Percentiles rank a stretch among this genome's conserved stretches.
phyloP scores from a whole-genome alignment of 1,284 basidiomycete species.

The Jaminaea rosea region DNA sequence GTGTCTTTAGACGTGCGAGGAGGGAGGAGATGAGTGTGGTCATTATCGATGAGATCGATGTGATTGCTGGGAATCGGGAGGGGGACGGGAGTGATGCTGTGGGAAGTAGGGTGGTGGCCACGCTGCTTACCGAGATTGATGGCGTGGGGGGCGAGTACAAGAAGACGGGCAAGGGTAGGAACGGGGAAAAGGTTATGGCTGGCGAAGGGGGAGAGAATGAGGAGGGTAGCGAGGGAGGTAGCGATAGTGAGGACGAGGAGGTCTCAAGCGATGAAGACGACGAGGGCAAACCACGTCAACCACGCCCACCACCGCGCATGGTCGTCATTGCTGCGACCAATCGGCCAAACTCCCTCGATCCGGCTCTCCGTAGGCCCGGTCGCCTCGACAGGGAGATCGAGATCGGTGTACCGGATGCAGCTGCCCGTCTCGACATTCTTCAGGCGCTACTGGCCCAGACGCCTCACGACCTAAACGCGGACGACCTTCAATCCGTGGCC shows the following conservation, averaged over 20 bases:
- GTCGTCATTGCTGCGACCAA: slow-evolving; percentile 97
- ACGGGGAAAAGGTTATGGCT: too few relatives aligned
- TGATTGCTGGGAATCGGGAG: slow-evolving; percentile 52
- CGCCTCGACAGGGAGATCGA: slow-evolving; percentile 95
- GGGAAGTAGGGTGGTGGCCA: slow-evolving; percentile 89
- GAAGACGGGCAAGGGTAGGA: slow-evolving; percentile 20
- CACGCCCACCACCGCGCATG: too few relatives aligned
- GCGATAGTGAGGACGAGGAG: slow-evolving; percentile 4
- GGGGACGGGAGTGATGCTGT: slow-evolving; percentile 57
- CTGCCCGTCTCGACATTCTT: slow-evolving; percentile 73
- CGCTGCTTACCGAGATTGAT: slow-evolving; percentile 86
- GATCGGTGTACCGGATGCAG: slow-evolving; percentile 85
- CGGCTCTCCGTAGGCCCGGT: slow-evolving; percentile 83
- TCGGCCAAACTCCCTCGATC: slow-evolving; percentile 92
- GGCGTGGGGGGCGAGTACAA: slow-evolving; percentile 57
- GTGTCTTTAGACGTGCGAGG: slow-evolving; percentile 77
- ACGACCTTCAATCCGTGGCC: slow-evolving; percentile 62
- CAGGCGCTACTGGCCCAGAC: slow-evolving; percentile 69
- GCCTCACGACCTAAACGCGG: slow-evolving; percentile 62
- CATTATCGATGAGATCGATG: slow-evolving; percentile 93
- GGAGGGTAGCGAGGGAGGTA: slow-evolving; percentile 27
- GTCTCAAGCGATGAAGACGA: neutral
- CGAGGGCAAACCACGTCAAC: neutral
- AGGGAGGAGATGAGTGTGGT: slow-evolving; percentile 70
- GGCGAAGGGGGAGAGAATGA: too few relatives aligned